Conservation (phyloP, 352 stramenopile species). For the Pythium folliculosum region DNA sequence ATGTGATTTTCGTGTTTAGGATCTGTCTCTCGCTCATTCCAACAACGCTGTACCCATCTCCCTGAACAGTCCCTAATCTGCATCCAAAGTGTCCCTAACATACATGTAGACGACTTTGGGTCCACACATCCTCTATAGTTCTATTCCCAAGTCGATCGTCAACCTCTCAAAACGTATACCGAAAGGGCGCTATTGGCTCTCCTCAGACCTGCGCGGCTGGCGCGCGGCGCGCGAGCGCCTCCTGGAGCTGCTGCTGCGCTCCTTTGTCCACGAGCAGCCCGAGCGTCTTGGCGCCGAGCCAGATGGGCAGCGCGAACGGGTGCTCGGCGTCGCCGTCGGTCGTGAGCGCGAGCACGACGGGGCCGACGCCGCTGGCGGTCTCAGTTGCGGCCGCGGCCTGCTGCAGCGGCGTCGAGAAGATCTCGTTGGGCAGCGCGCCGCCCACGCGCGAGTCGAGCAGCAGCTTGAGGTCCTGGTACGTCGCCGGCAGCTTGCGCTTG, state of each 20-base stretch:
- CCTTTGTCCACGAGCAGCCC: constrained; percentile 58
- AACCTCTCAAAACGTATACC: constrained; percentile 9
- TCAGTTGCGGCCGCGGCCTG: constrained; percentile 31
- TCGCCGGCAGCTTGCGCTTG: constrained; percentile 57
- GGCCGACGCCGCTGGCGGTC: constrained; percentile 41
- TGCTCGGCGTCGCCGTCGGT: neutral
- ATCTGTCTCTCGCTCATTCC: too few relatives aligned
- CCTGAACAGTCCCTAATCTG: too few relatives aligned
- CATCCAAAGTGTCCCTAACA: neutral
- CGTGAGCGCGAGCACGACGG: constrained; percentile 41
- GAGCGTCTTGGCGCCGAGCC: constrained; percentile 56
- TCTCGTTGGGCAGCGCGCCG: constrained; percentile 31
- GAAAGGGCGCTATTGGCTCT: constrained; percentile 1
- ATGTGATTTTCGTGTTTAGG: too few relatives aligned
- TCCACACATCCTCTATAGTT: neutral
- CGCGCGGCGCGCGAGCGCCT: constrained; percentile 16
- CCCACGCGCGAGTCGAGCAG: constrained; percentile 33
- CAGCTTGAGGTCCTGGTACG: constrained; percentile 29
- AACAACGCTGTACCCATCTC: too few relatives aligned
- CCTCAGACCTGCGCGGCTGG: too few relatives aligned
- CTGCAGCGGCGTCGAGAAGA: constrained; percentile 42
- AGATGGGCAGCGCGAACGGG: constrained; percentile 47
- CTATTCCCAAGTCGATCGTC: neutral
- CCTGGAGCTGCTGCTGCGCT: constrained; percentile 45
- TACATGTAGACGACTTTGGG: neutral